A percentile compares a stretch with the other conserved stretches of the same genome.
phyloP scores from a whole-genome alignment of 345 rosid genomes.

The Turritis glabra region DNA sequence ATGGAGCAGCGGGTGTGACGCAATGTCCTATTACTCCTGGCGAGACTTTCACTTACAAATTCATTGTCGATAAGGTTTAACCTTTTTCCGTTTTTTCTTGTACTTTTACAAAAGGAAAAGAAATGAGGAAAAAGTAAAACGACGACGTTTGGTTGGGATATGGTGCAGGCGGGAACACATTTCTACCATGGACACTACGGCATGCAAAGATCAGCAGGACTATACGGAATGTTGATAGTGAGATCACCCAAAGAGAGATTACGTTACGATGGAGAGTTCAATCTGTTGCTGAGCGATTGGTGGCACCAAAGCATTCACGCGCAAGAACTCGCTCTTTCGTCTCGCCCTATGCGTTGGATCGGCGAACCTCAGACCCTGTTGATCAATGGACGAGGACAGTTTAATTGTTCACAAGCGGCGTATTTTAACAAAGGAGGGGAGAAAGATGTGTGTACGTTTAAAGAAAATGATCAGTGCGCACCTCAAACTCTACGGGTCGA shows the following conservation, averaged over 20 bases:
- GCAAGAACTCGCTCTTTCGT: conserved; percentile 71
- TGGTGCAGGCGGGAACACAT: conserved; percentile 70
- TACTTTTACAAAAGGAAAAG: background rate
- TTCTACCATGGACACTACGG: conserved; percentile 89
- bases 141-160: background rate
- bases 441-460: conserved; percentile 43
- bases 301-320: conserved; percentile 62
- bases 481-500: conserved; percentile 52
- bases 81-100: background rate
- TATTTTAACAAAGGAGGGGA: conserved; percentile 20
- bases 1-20: conserved; percentile 79
- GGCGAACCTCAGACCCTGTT: conserved; percentile 64
- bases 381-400: conserved; percentile 88
- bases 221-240: conserved; percentile 72
- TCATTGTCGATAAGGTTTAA: conserved; percentile 64
- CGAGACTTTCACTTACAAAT: conserved; percentile 73
- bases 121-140: background rate
- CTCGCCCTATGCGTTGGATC: conserved; percentile 68
- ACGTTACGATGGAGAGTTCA: conserved; percentile 63
- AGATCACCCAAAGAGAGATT: conserved; percentile 53
- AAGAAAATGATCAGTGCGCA: conserved; percentile 61
- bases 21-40: conserved; percentile 81
- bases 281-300: conserved; percentile 75
- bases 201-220: conserved; percentile 84
- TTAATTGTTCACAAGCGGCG: conserved; percentile 62